Conservation (phyloP, 108 stramenopile genomes). For the Pseudonitzschia multiseries region DNA sequence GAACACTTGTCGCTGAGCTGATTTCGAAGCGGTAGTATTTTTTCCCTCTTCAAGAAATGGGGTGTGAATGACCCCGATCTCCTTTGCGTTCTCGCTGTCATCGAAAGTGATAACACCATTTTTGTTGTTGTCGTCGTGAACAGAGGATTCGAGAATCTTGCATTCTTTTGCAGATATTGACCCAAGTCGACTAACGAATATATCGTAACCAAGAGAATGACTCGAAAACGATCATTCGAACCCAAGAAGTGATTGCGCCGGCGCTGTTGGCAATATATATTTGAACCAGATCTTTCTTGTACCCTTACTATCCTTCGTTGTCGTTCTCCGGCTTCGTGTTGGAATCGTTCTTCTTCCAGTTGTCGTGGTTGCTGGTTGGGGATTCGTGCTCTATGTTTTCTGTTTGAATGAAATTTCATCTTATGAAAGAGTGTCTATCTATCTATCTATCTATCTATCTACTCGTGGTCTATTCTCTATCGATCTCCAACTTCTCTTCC, state of each 20-base stretch:
- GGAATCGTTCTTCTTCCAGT: too few relatives aligned
- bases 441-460: too few relatives aligned
- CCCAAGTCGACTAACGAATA: not conserved
- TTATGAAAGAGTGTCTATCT: too few relatives aligned
- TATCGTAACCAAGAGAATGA: not conserved
- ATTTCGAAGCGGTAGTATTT: not conserved
- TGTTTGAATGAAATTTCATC: not conserved
- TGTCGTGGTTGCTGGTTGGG: not conserved
- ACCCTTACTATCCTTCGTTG: not conserved
- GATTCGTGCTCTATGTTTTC: not conserved
- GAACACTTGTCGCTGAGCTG: not conserved
- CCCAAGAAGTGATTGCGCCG: not conserved
- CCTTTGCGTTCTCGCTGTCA: not conserved
- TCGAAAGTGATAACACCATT: slow-evolving; percentile 1
- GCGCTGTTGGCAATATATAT: not conserved
- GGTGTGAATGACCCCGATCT: not conserved
- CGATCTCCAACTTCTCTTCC: too few relatives aligned
- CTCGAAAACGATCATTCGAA: not conserved
- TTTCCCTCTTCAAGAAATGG: not conserved
- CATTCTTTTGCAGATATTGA: not conserved
- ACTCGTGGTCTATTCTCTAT: too few relatives aligned
- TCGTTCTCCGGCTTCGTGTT: not conserved
- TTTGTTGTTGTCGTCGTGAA: not conserved
- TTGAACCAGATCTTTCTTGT: not conserved
- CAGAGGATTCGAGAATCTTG: not conserved